Conservation (phyloP, 192 early-diverging fungal genomes). For the Mortierella hygrophila region DNA sequence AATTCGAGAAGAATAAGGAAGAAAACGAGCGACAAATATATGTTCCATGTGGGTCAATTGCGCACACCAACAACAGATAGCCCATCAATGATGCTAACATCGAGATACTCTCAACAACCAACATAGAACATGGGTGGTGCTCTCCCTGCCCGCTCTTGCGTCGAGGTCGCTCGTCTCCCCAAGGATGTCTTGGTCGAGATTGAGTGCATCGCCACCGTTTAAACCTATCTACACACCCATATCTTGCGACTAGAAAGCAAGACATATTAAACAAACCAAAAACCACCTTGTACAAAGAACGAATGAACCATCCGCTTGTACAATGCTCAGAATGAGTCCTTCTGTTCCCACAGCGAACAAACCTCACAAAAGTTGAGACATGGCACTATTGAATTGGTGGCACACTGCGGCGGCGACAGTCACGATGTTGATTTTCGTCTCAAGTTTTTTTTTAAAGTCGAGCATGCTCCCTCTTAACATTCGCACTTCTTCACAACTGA, state of each 20-base stretch:
- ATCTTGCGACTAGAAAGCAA: neutral
- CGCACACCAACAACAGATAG: neutral
- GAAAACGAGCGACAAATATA: no score
- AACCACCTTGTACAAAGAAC: neutral
- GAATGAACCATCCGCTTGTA: neutral
- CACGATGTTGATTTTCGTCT: conserved; percentile 2
- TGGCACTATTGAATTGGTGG: neutral
- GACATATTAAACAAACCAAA: neutral
- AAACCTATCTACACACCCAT: neutral
- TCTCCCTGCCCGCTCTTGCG: conserved; percentile 77
- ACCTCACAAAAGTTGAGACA: neutral
- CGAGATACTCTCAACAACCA: neutral
- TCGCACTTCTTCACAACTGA: neutral
- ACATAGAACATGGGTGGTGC: conserved; percentile 67
- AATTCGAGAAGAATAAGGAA: neutral
- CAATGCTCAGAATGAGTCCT: neutral
- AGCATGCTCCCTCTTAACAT: conserved; percentile 26
- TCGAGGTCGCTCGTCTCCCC: conserved; percentile 93
- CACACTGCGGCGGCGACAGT: neutral
- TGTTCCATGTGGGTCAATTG: neutral
- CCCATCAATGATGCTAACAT: neutral
- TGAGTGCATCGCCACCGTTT: conserved; percentile 80
- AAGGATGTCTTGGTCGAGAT: conserved; percentile 92
- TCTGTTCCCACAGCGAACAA: neutral
- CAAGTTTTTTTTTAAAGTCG: conserved; percentile 11